Evolutionary conservation across 108 stramenopile genomes (phyloP), one percentile per base, ranked within the genome.

Genomic region (Bacterosira constricta): DNA sequence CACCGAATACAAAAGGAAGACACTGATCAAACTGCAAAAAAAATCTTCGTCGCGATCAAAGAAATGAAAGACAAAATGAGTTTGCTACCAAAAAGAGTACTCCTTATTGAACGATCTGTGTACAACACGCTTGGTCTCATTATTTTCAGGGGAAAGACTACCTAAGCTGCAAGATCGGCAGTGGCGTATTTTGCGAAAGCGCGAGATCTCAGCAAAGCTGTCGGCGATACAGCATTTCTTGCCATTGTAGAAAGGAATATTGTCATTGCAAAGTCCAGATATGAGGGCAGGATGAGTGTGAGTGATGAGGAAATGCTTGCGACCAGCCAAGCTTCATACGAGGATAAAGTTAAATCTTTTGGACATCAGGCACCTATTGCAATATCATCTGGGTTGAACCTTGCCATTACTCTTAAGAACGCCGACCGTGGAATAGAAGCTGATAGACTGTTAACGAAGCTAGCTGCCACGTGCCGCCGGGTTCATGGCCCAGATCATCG

Each of bases 401-500:
- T 49, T 35, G 64, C 64, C 29, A 49, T 34, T 15, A 34, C 32
- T 25, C 49, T 36, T 10, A 6, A 6, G 27, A 29, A 50, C 18
- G 64, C 11, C 12, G 27, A 27, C 2, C 45, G 64, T 10, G 20
- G 8, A 0, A 36, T 65, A 0, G 64, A 65, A 21, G 64, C 64
- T 10, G 64, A 65, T 6, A 50, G 34, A 31, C 30, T 65, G 30
- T 37, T 65, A 29, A 30, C 0, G 6, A 65, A 49, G 1, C 31
- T 65, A n/a, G 18, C 30, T 27, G 18, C 41, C 35, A 35, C 47
- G 26, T 35, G 64, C 29, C 29, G 49, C 29, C 47, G 26, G n/a
- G 45, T 45, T 15, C 64, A 36, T 13, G 64, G 64, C n/a, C 64
- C 44, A 30, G 30, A 49, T 1, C 49, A 65, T 25, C 26, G 20